These are phyloP conservation scores for Pichia norvegensis DNA, from an alignment of 1,139 yeast genomes.

Conservation along the genomic window DNA sequence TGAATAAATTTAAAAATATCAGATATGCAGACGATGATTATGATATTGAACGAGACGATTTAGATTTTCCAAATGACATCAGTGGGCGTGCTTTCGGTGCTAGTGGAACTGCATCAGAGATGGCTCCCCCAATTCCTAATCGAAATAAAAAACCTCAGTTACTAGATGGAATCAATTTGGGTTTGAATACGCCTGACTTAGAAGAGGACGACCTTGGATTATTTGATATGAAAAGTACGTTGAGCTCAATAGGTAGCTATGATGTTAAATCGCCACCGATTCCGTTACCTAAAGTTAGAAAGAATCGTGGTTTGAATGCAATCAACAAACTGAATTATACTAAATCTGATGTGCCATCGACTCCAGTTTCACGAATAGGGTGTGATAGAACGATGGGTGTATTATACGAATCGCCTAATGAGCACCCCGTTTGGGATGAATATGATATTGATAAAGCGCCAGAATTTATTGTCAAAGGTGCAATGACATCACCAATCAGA, in stretches of 20 bases:
- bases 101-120: too few relatives aligned
- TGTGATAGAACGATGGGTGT: constrained; percentile 17
- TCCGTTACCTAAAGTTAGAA: constrained; percentile 6
- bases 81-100: neutral
- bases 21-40: neutral
- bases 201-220: constrained; percentile 3
- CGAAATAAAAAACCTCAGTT: constrained; percentile 6
- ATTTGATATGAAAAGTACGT: constrained; percentile 14
- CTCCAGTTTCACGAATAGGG: constrained; percentile 4
- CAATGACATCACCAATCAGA: neutral
- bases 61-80: neutral
- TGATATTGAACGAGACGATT: neutral
- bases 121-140: constrained; percentile 7
- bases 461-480: constrained; percentile 1
- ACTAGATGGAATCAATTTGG: neutral
- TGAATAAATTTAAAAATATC: neutral
- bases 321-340: constrained; percentile 10
- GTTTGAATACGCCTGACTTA: too few relatives aligned
- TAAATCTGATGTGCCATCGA: constrained; percentile 6
- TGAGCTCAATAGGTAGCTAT: constrained; percentile 3
- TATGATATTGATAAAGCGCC: constrained; percentile 7
- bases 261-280: constrained; percentile 1
- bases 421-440: constrained; percentile 14
- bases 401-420: constrained; percentile 16
- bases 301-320: constrained; percentile 7